Percentiles rank a stretch among this genome's conserved stretches.
phyloP scores from a whole-genome alignment of 495 filamentous ascomycete genomes.

The Aspergillus sparsus region DNA sequence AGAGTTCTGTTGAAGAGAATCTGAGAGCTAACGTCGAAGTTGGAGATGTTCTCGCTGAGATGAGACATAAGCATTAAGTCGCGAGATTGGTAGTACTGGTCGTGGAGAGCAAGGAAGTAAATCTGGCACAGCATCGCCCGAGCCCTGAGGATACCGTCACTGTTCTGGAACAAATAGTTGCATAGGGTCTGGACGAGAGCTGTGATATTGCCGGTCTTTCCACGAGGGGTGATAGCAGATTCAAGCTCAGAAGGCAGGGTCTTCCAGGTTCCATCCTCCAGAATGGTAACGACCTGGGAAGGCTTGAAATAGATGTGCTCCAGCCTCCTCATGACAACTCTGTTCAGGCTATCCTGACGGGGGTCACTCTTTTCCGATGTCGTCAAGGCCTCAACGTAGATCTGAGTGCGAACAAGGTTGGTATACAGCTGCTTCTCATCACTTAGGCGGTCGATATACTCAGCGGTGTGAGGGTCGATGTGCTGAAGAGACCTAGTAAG shows the following conservation, averaged over 20 bases:
- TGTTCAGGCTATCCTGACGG: constrained; percentile 81
- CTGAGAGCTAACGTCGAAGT: constrained; percentile 93
- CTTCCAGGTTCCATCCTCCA: constrained; percentile 93
- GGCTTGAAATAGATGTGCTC: constrained; percentile 99
- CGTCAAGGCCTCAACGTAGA: constrained; percentile 81
- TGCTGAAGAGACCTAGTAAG: constrained; percentile 93
- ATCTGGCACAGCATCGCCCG: constrained; percentile 98
- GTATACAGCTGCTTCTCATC: constrained; percentile 93
- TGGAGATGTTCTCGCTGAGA: constrained; percentile 90
- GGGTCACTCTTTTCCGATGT: constrained; percentile 70
- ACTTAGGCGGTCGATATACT: constrained; percentile 93
- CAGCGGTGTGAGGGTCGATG: constrained; percentile 97
- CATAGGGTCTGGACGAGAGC: constrained; percentile 82
- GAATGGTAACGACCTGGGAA: constrained; percentile 84
- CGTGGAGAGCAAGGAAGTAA: constrained; percentile 95
- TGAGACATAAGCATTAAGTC: constrained; percentile 99
- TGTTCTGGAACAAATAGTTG: constrained; percentile 91
- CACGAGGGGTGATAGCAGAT: constrained; percentile 77
- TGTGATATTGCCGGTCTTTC: constrained; percentile 60
- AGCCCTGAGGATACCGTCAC: constrained; percentile 92
- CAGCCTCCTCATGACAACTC: constrained; percentile 86
- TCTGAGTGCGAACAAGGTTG: constrained; percentile 78
- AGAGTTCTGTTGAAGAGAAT: constrained; percentile 98
- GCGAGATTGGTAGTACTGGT: constrained; percentile 94
- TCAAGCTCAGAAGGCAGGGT: constrained; percentile 69